Percentiles rank a stretch among this genome's conserved stretches.
Conservation (phyloP, 352 stramenopile genomes). For the Phytopythium mirpurense region DNA sequence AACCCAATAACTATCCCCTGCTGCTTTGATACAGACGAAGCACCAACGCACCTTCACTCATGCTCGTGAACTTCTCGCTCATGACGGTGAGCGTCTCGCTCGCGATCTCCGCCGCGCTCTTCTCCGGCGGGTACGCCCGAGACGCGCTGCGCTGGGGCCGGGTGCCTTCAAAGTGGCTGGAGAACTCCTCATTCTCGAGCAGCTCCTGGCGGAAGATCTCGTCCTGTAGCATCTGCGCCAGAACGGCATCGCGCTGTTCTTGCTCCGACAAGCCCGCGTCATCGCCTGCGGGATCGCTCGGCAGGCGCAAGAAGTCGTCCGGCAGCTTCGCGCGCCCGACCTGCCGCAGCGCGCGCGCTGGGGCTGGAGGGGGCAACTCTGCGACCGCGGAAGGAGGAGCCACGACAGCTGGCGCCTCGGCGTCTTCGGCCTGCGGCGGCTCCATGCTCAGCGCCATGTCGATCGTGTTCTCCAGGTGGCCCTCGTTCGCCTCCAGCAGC, state of each 20-base stretch:
- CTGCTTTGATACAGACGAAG: neutral
- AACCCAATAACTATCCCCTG: neutral
- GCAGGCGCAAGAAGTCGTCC: slow-evolving; percentile 70
- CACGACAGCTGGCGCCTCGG: neutral
- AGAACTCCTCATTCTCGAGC: slow-evolving; percentile 64
- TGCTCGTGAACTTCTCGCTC: slow-evolving; percentile 63
- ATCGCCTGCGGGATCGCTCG: slow-evolving; percentile 16
- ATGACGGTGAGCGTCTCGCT: slow-evolving; percentile 66
- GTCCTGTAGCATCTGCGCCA: slow-evolving; percentile 81
- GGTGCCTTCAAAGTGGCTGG: slow-evolving; percentile 54
- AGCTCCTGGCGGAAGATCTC: slow-evolving; percentile 80
- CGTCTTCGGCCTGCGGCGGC: slow-evolving; percentile 7
- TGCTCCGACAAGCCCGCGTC: slow-evolving; percentile 40
- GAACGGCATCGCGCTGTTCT: slow-evolving; percentile 58
- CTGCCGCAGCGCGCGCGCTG: slow-evolving; percentile 10
- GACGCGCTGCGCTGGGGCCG: slow-evolving; percentile 12
- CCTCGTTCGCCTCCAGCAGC: slow-evolving; percentile 60
- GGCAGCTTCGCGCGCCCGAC: slow-evolving; percentile 35
- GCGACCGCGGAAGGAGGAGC: slow-evolving; percentile 13
- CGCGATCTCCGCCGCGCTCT: slow-evolving; percentile 62
- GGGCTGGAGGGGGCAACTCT: slow-evolving; percentile 8
- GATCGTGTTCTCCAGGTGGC: slow-evolving; percentile 68
- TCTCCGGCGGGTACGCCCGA: slow-evolving; percentile 34
- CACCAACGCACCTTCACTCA: slow-evolving; percentile 57
- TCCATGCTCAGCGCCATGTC: slow-evolving; percentile 76